Conservation (phyloP, 371 early-diverging fungal species). For the Rhizopus delemar region DNA sequence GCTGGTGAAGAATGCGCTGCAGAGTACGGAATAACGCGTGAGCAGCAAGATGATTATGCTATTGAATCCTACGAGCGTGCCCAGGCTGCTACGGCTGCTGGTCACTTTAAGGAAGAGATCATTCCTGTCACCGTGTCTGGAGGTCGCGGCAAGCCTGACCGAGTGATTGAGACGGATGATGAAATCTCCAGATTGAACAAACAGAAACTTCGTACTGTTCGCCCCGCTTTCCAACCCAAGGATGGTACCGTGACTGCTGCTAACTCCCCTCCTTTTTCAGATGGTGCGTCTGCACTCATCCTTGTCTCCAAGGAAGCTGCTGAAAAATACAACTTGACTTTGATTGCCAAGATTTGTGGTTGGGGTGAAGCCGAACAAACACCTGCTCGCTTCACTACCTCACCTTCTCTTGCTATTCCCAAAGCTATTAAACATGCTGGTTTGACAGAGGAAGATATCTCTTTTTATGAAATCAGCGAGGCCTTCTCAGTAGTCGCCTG, state of each 20-base stretch:
- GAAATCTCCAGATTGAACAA: slow-evolving; percentile 71
- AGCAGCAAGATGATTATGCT: slow-evolving; percentile 89
- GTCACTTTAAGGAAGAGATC: slow-evolving; percentile 84
- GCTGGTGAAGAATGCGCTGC: slow-evolving; percentile 93
- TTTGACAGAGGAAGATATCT: slow-evolving; percentile 66
- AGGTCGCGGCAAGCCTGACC: slow-evolving; percentile 83
- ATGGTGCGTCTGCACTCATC: slow-evolving; percentile 95
- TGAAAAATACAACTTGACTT: slow-evolving; percentile 70
- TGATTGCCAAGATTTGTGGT: slow-evolving; percentile 73
- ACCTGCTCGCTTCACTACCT: slow-evolving; percentile 90
- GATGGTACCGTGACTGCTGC: slow-evolving; percentile 95
- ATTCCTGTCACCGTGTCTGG: slow-evolving; percentile 83
- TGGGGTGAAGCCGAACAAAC: slow-evolving; percentile 78
- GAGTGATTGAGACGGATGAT: slow-evolving; percentile 78
- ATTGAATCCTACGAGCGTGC: slow-evolving; percentile 86
- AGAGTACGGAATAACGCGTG: slow-evolving; percentile 79
- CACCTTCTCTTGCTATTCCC: slow-evolving; percentile 91
- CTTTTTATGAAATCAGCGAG: slow-evolving; percentile 95
- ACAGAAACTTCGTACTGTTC: slow-evolving; percentile 82
- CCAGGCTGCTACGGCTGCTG: slow-evolving; percentile 78
- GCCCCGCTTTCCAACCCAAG: slow-evolving; percentile 85
- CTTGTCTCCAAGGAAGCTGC: slow-evolving; percentile 80
- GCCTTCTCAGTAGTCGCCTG: slow-evolving; percentile 97
- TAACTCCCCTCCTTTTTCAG: slow-evolving; percentile 91
- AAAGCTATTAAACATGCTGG: slow-evolving; percentile 87